These are phyloP conservation scores for Laburnicola sp. DNA, from an alignment of 2,329 filamentous ascomycete species.

Conservation along the genomic window DNA sequence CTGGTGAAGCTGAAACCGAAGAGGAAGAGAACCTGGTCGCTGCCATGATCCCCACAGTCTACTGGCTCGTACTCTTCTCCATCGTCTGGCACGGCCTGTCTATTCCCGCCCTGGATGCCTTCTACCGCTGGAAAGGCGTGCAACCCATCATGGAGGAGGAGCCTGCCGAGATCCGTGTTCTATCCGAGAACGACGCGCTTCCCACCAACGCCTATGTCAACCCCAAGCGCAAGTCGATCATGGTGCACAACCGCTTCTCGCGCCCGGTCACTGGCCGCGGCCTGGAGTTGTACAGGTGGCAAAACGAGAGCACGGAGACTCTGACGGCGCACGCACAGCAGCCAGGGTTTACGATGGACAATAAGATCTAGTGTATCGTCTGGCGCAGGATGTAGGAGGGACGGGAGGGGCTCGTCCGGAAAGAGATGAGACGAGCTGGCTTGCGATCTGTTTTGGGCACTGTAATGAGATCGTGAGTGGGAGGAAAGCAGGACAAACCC, in stretches of 20 bases:
- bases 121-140: conserved; percentile 48
- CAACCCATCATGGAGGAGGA: conserved; percentile 48
- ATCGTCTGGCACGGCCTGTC: conserved; percentile 55
- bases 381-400: too few species aligned
- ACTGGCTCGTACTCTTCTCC: conserved; percentile 52
- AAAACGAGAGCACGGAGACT: too few species aligned
- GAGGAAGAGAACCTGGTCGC: conserved; percentile 47
- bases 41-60: conserved; percentile 50
- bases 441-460: too few species aligned
- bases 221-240: conserved; percentile 30
- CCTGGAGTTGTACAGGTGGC: too few species aligned
- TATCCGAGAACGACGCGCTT: conserved; percentile 44
- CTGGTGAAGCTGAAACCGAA: conserved; percentile 45
- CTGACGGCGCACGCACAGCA: too few species aligned
- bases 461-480: too few species aligned
- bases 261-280: background rate
- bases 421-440: too few species aligned
- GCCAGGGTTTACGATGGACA: too few species aligned
- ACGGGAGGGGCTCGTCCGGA: too few species aligned
- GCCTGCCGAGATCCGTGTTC: conserved; percentile 44
- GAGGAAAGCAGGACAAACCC: too few species aligned
- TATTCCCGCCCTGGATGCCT: conserved; percentile 49
- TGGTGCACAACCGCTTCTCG: conserved; percentile 55
- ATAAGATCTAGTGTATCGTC: too few species aligned
- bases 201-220: conserved; percentile 48